Percentiles rank a stretch among this genome's conserved stretches.
These are phyloP conservation scores for Phytophthora pistaciae DNA, from an alignment of 352 stramenopile species.

Conservation along the genomic window DNA sequence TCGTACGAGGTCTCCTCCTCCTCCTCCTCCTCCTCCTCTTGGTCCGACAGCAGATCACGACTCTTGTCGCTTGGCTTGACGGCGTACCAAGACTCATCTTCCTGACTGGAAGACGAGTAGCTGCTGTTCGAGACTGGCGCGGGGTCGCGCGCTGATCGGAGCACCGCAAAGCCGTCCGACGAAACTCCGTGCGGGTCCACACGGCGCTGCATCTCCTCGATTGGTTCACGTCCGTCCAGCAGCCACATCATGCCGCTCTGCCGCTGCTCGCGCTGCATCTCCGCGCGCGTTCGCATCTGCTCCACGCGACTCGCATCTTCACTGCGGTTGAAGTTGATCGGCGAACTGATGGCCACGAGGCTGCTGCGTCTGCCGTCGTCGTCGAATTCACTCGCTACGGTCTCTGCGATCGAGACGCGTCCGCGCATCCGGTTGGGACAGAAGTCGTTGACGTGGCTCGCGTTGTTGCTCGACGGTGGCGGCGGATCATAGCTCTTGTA, in stretches of 20 bases:
- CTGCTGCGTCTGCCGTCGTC: slow-evolving; percentile 42
- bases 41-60: slow-evolving; percentile 13
- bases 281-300: slow-evolving; percentile 34
- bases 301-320: slow-evolving; percentile 24
- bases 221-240: slow-evolving; percentile 46
- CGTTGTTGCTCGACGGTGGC: slow-evolving; percentile 4
- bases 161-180: slow-evolving; percentile 45
- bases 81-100: slow-evolving; percentile 38
- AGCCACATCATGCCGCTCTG: slow-evolving; percentile 48
- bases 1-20: slow-evolving; percentile 31
- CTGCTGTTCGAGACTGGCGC: slow-evolving; percentile 21
- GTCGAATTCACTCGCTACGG: slow-evolving; percentile 43
- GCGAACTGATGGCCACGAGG: slow-evolving; percentile 26
- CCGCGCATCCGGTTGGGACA: slow-evolving; percentile 18
- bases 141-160: slow-evolving; percentile 34
- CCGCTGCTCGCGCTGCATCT: slow-evolving; percentile 45
- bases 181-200: slow-evolving; percentile 29
- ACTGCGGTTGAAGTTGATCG: slow-evolving; percentile 31
- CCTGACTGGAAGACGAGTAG: slow-evolving; percentile 15
- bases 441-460: slow-evolving; percentile 3
- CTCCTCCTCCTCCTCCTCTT: slow-evolving; percentile 20
- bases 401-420: slow-evolving; percentile 48
- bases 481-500: slow-evolving; percentile 18
- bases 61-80: slow-evolving; percentile 34
- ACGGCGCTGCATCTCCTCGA: slow-evolving; percentile 43